Conservation (phyloP, 2,329 filamentous ascomycete species). For the Sclerotinia sclerotiorum region DNA sequence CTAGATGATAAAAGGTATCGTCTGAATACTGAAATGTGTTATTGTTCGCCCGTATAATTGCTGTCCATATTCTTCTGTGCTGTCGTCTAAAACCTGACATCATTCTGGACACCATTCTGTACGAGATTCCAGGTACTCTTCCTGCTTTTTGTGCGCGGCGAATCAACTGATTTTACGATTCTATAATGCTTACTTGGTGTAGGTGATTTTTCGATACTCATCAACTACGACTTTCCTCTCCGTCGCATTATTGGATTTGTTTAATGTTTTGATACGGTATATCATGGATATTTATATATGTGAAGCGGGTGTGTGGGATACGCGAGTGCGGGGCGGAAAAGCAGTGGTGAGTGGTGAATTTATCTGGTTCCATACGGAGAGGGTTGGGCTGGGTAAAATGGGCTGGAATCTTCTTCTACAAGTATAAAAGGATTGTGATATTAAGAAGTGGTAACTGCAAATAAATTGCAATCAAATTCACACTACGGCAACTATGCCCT, state of each 20-base stretch:
- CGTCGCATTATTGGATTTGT: too few relatives aligned
- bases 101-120: neutral
- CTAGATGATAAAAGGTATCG: too few relatives aligned
- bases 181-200: too few relatives aligned
- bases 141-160: neutral
- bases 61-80: neutral
- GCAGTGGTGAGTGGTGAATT: too few relatives aligned
- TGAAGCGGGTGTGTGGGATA: too few relatives aligned
- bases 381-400: too few relatives aligned
- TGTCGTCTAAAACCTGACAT: neutral
- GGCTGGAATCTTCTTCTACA: neutral
- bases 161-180: neutral
- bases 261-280: too few relatives aligned
- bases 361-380: too few relatives aligned
- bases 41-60: neutral
- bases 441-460: neutral
- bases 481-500: too few relatives aligned
- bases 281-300: too few relatives aligned
- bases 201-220: too few relatives aligned
- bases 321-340: neutral
- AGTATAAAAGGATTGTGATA: neutral
- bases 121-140: neutral
- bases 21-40: neutral
- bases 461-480: neutral
- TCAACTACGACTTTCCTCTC: too few relatives aligned